Conservation (phyloP, 164 flowering plant genomes). For the Dillenia turbinata region DNA sequence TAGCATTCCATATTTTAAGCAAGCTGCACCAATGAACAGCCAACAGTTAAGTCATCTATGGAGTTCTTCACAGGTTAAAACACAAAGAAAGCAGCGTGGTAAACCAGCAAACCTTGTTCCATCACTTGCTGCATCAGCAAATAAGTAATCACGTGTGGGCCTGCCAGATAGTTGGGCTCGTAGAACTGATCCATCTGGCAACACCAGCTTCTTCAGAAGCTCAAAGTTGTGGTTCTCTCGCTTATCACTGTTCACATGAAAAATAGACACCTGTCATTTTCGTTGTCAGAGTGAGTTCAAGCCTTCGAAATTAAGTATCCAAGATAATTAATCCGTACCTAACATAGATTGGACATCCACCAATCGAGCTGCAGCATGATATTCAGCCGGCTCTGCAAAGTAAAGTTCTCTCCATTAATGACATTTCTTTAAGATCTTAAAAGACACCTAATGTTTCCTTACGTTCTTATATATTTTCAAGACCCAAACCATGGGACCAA, state of each 20-base stretch:
- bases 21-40: constrained; percentile 40
- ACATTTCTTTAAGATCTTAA: background rate
- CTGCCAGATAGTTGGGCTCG: constrained; percentile 89
- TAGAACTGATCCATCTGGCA: constrained; percentile 96
- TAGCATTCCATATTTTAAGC: constrained; percentile 74
- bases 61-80: background rate
- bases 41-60: no score
- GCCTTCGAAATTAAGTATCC: no score
- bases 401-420: constrained; percentile 1
- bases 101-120: constrained; percentile 55
- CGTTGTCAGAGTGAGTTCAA: background rate
- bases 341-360: no score
- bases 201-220: constrained; percentile 77
- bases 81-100: background rate
- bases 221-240: constrained; percentile 86
- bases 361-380: constrained; percentile 96
- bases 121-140: constrained; percentile 92
- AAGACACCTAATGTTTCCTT: background rate
- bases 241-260: constrained; percentile 51
- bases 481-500: background rate
- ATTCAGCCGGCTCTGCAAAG: constrained; percentile 88
- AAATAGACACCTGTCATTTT: background rate
- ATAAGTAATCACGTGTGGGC: constrained; percentile 85
- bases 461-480: no score
- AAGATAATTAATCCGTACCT: constrained; percentile 24